Evolutionary conservation across 306 rosid species (phyloP).

Genomic region (Quercus alba): DNA sequence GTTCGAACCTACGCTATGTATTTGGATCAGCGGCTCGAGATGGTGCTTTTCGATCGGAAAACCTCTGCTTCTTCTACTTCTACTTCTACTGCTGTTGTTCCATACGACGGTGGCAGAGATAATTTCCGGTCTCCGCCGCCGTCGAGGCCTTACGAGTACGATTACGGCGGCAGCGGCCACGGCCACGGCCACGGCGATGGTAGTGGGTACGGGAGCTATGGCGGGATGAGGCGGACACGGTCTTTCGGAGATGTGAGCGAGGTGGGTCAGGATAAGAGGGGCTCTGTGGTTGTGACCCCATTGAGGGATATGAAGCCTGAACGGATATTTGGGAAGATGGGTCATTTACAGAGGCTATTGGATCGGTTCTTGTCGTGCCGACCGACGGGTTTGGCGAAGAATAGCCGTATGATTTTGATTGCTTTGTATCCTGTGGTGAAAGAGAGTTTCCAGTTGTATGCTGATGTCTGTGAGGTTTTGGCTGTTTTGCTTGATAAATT

Average conservation of each 20-base stretch:
- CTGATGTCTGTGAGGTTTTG: constrained; percentile 85
- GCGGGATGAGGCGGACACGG: constrained; percentile 73
- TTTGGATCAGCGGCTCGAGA: constrained; percentile 84
- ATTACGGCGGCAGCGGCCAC: constrained; percentile 47
- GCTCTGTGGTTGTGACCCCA: constrained; percentile 60
- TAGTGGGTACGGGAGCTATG: constrained; percentile 43
- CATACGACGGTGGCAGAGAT: constrained; percentile 39
- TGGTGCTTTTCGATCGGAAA: constrained; percentile 63
- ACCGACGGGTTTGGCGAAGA: constrained; percentile 94
- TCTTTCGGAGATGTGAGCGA: constrained; percentile 87
- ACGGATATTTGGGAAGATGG: constrained; percentile 84
- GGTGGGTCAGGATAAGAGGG: constrained; percentile 37
- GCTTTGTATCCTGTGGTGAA: constrained; percentile 82
- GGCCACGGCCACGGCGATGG: constrained; percentile 27
- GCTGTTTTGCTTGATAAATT: constrained; percentile 89
- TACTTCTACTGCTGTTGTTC: neutral
- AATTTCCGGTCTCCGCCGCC: constrained; percentile 79
- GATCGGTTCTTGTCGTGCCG: constrained; percentile 86
- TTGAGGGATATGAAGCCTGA: constrained; percentile 87
- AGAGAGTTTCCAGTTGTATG: constrained; percentile 90
- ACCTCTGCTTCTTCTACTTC: constrained; percentile 10
- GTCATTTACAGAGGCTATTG: constrained; percentile 83
- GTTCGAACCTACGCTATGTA: constrained; percentile 86
- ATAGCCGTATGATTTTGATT: constrained; percentile 68
- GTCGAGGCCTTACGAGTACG: constrained; percentile 52